phyloP scores from a whole-genome alignment of 257 asterid species.

The Solanum raphanifolium region DNA sequence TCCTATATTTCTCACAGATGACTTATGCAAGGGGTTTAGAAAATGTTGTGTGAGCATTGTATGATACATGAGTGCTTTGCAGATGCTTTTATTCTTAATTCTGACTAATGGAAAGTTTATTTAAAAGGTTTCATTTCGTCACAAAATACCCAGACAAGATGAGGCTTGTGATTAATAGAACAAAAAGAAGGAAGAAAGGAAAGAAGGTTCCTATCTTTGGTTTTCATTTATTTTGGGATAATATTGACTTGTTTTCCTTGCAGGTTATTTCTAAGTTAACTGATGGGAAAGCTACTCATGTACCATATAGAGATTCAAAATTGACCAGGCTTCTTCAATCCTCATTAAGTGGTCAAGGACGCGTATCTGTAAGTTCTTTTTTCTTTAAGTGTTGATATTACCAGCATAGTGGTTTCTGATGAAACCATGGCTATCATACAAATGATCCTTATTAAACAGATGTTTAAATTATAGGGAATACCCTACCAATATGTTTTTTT shows the following conservation, averaged over 20 bases:
- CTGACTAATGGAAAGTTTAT: neutral
- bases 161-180: neutral
- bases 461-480: neutral
- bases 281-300: conserved; percentile 78
- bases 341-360: conserved; percentile 96
- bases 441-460: neutral
- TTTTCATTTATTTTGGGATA: neutral
- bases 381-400: neutral
- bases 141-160: neutral
- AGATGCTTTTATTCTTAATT: neutral
- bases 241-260: conserved; percentile 17
- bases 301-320: conserved; percentile 96
- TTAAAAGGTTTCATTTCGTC: neutral
- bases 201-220: neutral
- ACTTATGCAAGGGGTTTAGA: neutral
- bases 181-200: neutral
- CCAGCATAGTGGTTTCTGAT: neutral
- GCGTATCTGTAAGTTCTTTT: conserved; percentile 74
- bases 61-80: neutral
- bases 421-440: neutral
- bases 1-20: too few relatives aligned
- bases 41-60: neutral
- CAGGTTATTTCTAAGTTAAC: conserved; percentile 96
- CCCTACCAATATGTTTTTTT: neutral
- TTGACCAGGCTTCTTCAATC: conserved; percentile 97